Conservation (phyloP, 2,329 filamentous ascomycete species). For the Colletotrichum abscissum region DNA sequence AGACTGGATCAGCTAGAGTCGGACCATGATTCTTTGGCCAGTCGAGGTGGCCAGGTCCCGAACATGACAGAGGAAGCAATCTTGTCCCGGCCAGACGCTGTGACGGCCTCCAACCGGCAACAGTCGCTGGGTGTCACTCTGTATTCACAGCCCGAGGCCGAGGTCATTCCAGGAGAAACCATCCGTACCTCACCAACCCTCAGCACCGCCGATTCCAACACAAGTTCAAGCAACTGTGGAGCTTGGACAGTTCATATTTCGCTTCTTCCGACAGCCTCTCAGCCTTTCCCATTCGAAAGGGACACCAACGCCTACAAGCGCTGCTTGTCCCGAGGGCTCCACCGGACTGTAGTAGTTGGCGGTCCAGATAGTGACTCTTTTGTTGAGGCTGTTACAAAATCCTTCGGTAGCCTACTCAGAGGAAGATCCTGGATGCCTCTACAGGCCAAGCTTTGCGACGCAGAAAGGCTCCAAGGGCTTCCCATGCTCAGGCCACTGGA, state of each 20-base stretch:
- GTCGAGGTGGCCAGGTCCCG: slow-evolving; percentile 18
- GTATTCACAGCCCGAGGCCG: not conserved
- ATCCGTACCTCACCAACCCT: slow-evolving; percentile 2
- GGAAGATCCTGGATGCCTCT: slow-evolving; percentile 67
- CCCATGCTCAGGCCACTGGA: slow-evolving; percentile 70
- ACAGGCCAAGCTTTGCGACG: slow-evolving; percentile 69
- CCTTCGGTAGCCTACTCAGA: slow-evolving; percentile 62
- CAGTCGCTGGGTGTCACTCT: not conserved
- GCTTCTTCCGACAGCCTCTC: slow-evolving; percentile 63
- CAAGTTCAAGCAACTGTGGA: slow-evolving; percentile 36
- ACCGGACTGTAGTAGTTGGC: slow-evolving; percentile 66
- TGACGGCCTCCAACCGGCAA: not conserved
- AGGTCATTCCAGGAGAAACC: too few relatives aligned
- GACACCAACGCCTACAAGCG: slow-evolving; percentile 71
- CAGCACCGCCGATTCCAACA: not conserved
- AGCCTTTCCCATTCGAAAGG: slow-evolving; percentile 71
- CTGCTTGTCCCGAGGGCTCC: slow-evolving; percentile 69
- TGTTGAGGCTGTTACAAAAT: slow-evolving; percentile 56
- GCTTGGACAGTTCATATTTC: slow-evolving; percentile 71
- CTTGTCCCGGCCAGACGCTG: not conserved
- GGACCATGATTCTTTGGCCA: slow-evolving; percentile 35
- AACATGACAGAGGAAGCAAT: not conserved
- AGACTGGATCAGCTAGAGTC: slow-evolving; percentile 63
- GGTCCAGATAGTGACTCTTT: slow-evolving; percentile 63
- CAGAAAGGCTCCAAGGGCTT: slow-evolving; percentile 63